These are phyloP conservation scores for Veloboletus limbatus DNA, from an alignment of 1,284 basidiomycete genomes.

Conservation along the genomic window DNA sequence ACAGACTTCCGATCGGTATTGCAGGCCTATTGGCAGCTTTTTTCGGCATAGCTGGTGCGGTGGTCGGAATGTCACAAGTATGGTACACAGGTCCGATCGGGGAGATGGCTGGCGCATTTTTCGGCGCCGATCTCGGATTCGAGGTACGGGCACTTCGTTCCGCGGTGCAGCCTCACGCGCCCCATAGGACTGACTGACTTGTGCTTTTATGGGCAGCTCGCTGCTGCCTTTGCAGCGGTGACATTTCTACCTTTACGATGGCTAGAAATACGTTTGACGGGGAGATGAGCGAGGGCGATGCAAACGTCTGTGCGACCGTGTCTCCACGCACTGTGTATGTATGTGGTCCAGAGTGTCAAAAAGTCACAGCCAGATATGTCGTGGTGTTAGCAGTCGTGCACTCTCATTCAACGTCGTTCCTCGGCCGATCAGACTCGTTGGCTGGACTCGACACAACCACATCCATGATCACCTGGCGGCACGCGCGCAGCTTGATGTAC, in stretches of 20 bases:
- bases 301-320: too few relatives aligned
- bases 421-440: too few relatives aligned
- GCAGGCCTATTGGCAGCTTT: constrained; percentile 51
- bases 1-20: constrained; percentile 51
- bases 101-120: constrained; percentile 38
- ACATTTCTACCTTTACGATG: constrained; percentile 43
- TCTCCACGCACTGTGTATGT: too few relatives aligned
- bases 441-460: too few relatives aligned
- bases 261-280: constrained; percentile 43
- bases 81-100: constrained; percentile 57
- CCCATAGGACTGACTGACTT: neutral
- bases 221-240: constrained; percentile 42
- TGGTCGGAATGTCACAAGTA: constrained; percentile 47
- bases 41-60: constrained; percentile 47
- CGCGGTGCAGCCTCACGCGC: too few relatives aligned
- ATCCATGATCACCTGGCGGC: too few relatives aligned
- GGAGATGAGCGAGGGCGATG: too few relatives aligned
- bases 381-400: too few relatives aligned
- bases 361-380: too few relatives aligned
- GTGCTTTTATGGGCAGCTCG: constrained; percentile 33
- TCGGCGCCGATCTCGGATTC: constrained; percentile 57
- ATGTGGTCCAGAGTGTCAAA: too few relatives aligned
- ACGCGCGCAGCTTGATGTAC: too few relatives aligned
- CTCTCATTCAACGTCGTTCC: too few relatives aligned
- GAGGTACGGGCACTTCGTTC: constrained; percentile 43